Percentiles rank a stretch among this genome's conserved stretches.
These are phyloP conservation scores for Boletus fagicola DNA, from an alignment of 768 basidiomycete species.

Conservation along the genomic window DNA sequence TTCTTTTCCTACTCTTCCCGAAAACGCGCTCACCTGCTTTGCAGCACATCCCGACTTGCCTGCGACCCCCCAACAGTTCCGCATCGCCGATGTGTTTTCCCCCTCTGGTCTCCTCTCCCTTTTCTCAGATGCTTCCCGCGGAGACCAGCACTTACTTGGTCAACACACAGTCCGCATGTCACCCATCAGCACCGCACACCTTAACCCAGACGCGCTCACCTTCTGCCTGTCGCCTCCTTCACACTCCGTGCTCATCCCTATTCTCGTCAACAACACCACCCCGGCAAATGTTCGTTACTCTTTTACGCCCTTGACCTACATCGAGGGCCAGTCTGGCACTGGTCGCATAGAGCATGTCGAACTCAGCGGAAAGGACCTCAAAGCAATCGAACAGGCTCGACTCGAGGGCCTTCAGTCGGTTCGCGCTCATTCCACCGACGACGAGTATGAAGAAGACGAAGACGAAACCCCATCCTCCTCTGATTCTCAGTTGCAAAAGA, in stretches of 20 bases:
- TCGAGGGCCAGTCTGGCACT: slow-evolving; percentile 37
- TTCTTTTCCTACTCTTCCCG: not conserved
- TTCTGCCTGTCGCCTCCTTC: slow-evolving; percentile 67
- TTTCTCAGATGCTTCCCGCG: slow-evolving; percentile 34
- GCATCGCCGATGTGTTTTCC: slow-evolving; percentile 48
- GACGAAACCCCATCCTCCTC: slow-evolving; percentile 32
- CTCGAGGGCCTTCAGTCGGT: slow-evolving; percentile 49
- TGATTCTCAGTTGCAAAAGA: slow-evolving; percentile 58
- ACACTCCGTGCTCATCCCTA: slow-evolving; percentile 65
- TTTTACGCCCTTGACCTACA: slow-evolving; percentile 60
- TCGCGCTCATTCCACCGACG: slow-evolving; percentile 47
- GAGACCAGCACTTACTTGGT: slow-evolving; percentile 68
- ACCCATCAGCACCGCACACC: slow-evolving; percentile 87
- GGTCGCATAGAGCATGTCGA: slow-evolving; percentile 54
- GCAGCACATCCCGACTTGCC: slow-evolving; percentile 38
- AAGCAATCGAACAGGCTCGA: slow-evolving; percentile 60
- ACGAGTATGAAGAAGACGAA: slow-evolving; percentile 69
- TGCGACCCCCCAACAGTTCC: slow-evolving; percentile 46
- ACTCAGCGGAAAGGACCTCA: slow-evolving; percentile 61
- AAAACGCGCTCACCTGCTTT: slow-evolving; percentile 6
- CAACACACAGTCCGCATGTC: slow-evolving; percentile 92
- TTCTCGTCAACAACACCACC: slow-evolving; percentile 89
- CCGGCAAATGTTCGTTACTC: slow-evolving; percentile 71
- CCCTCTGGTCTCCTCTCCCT: slow-evolving; percentile 50
- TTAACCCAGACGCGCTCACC: slow-evolving; percentile 73